Conservation (phyloP, 169 alveolate genomes). For the Babesia caballi region DNA sequence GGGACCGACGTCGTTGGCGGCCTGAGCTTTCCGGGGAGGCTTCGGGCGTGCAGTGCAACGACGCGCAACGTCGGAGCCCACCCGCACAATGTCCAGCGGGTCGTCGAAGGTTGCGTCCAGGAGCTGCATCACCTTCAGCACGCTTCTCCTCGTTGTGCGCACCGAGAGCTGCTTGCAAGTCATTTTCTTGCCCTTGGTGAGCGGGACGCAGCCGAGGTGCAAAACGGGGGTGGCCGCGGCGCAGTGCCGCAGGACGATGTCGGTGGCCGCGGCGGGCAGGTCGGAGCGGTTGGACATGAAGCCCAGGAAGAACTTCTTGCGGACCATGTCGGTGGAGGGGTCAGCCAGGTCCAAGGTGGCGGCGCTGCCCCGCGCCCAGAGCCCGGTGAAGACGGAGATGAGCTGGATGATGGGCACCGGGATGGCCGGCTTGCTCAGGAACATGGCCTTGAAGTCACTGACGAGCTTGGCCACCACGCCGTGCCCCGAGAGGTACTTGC, state of each 20-base stretch:
- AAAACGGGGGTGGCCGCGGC: constrained; percentile 2
- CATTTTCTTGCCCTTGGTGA: background rate
- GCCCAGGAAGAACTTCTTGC: constrained; percentile 55
- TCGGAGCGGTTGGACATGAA: constrained; percentile 36
- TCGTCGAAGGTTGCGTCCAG: constrained; percentile 68
- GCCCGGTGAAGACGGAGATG: constrained; percentile 44
- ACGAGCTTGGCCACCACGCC: constrained; percentile 30
- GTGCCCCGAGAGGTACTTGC: constrained; percentile 12
- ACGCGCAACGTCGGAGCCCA: constrained; percentile 72
- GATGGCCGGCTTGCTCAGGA: constrained; percentile 60
- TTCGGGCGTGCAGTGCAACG: constrained; percentile 58
- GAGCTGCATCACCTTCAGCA: constrained; percentile 50
- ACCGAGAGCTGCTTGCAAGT: constrained; percentile 60
- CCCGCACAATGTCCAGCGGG: constrained; percentile 68
- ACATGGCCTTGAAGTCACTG: constrained; percentile 33
- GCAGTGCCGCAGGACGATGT: constrained; percentile 50
- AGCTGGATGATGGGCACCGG: constrained; percentile 59
- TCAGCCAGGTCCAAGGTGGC: constrained; percentile 29
- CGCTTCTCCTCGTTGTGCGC: constrained; percentile 13
- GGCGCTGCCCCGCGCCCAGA: constrained; percentile 49
- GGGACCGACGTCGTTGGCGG: background rate
- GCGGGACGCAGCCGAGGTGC: constrained; percentile 55
- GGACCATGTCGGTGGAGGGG: constrained; percentile 8
- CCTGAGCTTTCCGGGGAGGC: background rate
- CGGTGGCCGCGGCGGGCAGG: constrained; percentile 43